Evolutionary conservation across 1,284 basidiomycete species (phyloP).

Genomic region (Rhizoctonia solani): DNA sequence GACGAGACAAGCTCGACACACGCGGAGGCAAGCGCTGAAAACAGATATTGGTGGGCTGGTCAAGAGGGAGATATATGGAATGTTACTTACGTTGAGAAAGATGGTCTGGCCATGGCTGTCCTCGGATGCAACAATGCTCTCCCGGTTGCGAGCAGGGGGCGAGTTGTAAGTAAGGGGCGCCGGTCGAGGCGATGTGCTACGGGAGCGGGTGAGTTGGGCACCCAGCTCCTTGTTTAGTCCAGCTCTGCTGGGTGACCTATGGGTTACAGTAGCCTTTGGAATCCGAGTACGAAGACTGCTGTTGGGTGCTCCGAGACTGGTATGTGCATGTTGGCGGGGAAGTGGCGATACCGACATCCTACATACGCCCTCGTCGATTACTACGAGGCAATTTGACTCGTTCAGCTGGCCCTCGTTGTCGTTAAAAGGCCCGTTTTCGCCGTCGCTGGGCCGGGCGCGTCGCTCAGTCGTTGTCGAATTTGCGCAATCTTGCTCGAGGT

Average conservation of each 20-base stretch:
- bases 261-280: constrained; percentile 17
- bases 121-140: constrained; percentile 24
- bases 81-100: constrained; percentile 22
- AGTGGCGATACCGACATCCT: constrained; percentile 25
- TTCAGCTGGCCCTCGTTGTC: constrained; percentile 15
- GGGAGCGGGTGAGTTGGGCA: background rate
- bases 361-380: background rate
- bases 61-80: background rate
- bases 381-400: background rate
- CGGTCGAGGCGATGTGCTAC: constrained; percentile 14
- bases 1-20: constrained; percentile 20
- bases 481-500: background rate
- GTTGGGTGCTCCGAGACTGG: constrained; percentile 20
- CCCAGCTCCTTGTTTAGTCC: background rate
- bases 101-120: constrained; percentile 29
- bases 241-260: background rate
- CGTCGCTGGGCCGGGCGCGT: background rate
- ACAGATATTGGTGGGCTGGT: background rate
- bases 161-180: background rate
- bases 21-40: constrained; percentile 21
- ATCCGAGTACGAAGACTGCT: constrained; percentile 18
- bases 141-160: constrained; percentile 12
- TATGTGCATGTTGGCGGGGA: constrained; percentile 11
- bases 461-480: constrained; percentile 15
- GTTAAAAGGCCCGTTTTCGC: background rate